A percentile compares a stretch with the other conserved stretches of the same genome.
Evolutionary conservation across 148 eudicot species (phyloP).

Genomic region (Rhododendron mucronatum): DNA sequence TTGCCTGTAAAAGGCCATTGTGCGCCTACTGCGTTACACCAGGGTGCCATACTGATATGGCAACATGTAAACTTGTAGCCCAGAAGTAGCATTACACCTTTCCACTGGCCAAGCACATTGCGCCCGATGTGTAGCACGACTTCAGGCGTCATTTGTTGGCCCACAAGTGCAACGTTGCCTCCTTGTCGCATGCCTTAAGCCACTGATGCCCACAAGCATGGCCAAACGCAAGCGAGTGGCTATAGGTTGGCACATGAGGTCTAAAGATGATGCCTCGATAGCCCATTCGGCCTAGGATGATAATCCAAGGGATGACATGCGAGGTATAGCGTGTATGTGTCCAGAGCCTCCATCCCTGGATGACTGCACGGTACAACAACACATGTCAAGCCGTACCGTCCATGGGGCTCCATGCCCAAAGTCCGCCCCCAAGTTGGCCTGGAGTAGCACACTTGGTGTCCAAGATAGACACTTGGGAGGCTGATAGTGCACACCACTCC

Average conservation of each 20-base stretch:
- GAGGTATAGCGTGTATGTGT: neutral
- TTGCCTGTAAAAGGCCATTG: neutral
- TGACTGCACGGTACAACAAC: neutral
- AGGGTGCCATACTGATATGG: neutral
- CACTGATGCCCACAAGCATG: too few species aligned
- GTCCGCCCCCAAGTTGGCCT: neutral
- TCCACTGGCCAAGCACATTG: neutral
- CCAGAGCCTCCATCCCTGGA: neutral
- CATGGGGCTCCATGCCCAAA: neutral
- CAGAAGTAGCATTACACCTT: neutral
- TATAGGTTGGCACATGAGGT: too few species aligned
- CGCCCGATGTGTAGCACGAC: neutral
- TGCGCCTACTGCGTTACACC: neutral
- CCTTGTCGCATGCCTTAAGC: too few species aligned
- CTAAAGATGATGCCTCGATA: too few species aligned
- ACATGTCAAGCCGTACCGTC: neutral
- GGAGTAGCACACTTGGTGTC: neutral
- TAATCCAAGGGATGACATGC: neutral
- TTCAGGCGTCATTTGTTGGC: neutral
- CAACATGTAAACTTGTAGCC: neutral
- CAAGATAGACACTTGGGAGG: neutral
- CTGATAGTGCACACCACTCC: neutral
- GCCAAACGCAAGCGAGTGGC: too few species aligned
- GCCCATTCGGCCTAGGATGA: too few species aligned
- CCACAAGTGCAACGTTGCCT: too few species aligned